Evolutionary conservation across 306 rosid species (phyloP).

Genomic region (Herpetospermum pedunculosum): DNA sequence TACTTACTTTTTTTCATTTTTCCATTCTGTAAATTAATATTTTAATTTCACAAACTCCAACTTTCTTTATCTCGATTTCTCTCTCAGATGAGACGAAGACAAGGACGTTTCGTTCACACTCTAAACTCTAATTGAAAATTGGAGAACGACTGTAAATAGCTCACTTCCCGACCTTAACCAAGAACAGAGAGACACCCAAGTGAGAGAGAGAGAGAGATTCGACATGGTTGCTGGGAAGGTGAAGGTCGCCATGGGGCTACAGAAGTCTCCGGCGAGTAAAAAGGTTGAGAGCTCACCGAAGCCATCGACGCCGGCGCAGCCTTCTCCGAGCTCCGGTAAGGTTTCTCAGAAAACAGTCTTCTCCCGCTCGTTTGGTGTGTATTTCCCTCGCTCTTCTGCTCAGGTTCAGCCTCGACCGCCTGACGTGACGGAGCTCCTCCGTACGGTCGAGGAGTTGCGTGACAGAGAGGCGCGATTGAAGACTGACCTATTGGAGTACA

Average conservation of each 20-base stretch:
- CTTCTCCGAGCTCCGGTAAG: slow-evolving; percentile 41
- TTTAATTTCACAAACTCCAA: neutral
- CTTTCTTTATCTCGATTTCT: neutral
- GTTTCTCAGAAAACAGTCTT: slow-evolving; percentile 56
- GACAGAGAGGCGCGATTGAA: slow-evolving; percentile 85
- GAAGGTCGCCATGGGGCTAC: slow-evolving; percentile 73
- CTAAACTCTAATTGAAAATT: slow-evolving; percentile 26
- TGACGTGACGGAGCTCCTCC: slow-evolving; percentile 78
- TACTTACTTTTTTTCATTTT: neutral
- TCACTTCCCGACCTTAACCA: neutral
- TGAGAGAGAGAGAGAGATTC: neutral
- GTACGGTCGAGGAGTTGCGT: slow-evolving; percentile 73
- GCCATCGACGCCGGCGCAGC: slow-evolving; percentile 25
- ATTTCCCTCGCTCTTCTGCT: slow-evolving; percentile 88
- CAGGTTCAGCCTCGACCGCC: slow-evolving; percentile 97
- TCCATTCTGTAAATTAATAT: neutral
- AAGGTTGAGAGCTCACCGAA: slow-evolving; percentile 42
- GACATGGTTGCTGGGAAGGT: slow-evolving; percentile 87
- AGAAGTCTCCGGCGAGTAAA: slow-evolving; percentile 46
- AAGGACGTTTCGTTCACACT: slow-evolving; percentile 33
- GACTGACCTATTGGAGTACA: slow-evolving; percentile 77
- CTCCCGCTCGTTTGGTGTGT: slow-evolving; percentile 73
- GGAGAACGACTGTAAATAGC: slow-evolving; percentile 9
- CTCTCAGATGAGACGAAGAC: slow-evolving; percentile 28
- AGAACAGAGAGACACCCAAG: neutral